Percentiles rank a stretch among this genome's conserved stretches.
Evolutionary conservation across 2,329 filamentous ascomycete species (phyloP).

Genomic region (Clarireedia paspali): DNA sequence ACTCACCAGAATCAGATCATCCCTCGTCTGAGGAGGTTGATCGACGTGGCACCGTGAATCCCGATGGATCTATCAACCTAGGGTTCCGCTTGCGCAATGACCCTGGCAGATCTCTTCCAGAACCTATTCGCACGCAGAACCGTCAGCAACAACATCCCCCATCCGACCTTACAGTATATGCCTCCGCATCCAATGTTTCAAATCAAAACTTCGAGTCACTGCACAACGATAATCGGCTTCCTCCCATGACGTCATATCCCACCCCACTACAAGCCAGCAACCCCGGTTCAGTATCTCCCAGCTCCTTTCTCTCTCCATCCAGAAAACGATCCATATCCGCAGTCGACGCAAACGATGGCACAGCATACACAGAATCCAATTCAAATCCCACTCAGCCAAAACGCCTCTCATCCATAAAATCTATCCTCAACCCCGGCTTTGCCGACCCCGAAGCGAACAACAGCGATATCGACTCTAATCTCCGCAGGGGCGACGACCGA

Average conservation of each 20-base stretch:
- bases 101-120: slow-evolving; percentile 24
- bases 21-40: slow-evolving; percentile 21
- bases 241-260: slow-evolving; percentile 36
- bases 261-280: slow-evolving; percentile 41
- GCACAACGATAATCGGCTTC: slow-evolving; percentile 50
- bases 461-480: slow-evolving; percentile 6
- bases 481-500: slow-evolving; percentile 7
- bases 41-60: slow-evolving; percentile 46
- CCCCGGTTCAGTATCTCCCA: slow-evolving; percentile 48
- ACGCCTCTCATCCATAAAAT: slow-evolving; percentile 67
- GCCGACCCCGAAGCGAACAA: slow-evolving; percentile 14
- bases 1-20: slow-evolving; percentile 29
- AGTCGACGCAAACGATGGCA: slow-evolving; percentile 33
- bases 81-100: slow-evolving; percentile 43
- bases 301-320: slow-evolving; percentile 49
- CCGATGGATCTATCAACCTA: slow-evolving; percentile 58
- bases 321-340: slow-evolving; percentile 64
- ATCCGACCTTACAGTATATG: slow-evolving; percentile 37
- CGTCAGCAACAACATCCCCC: slow-evolving; percentile 29
- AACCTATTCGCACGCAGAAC: slow-evolving; percentile 23
- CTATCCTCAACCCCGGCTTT: slow-evolving; percentile 56
- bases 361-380: slow-evolving; percentile 8
- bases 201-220: slow-evolving; percentile 34
- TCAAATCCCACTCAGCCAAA: slow-evolving; percentile 39
- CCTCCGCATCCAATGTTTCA: slow-evolving; percentile 29